Evolutionary conservation across 139 green algal species (phyloP).

Genomic region (Chlamydomonas sp.): DNA sequence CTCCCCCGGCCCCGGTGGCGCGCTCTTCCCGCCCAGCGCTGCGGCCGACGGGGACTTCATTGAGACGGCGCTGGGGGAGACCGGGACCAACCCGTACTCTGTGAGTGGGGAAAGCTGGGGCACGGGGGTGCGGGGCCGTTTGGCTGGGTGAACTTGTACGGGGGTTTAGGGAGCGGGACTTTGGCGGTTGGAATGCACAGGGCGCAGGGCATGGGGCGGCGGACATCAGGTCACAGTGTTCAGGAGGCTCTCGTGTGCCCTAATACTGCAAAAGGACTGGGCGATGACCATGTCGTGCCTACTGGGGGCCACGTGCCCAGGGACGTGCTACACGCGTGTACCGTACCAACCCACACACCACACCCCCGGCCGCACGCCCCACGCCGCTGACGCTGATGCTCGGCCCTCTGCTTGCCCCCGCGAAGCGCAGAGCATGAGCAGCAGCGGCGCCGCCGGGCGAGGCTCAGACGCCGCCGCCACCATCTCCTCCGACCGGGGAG

Average conservation of each 20-base stretch:
- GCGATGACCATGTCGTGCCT: too few species aligned
- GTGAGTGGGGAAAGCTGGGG: not conserved
- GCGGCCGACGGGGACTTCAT: slow-evolving; percentile 5
- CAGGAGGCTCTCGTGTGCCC: too few species aligned
- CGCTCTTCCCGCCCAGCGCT: not conserved
- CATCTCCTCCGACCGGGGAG: too few species aligned
- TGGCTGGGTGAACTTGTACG: too few species aligned
- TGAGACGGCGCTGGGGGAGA: slow-evolving; percentile 5
- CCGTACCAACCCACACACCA: not conserved
- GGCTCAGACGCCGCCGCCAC: too few species aligned
- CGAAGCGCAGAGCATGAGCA: slow-evolving; percentile 37
- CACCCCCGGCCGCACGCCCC: not conserved
- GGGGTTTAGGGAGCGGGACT: not conserved
- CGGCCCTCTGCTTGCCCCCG: slow-evolving; percentile 9
- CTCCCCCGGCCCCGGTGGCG: not conserved
- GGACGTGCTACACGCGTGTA: too few species aligned
- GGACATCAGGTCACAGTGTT: too few species aligned
- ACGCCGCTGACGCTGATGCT: too few species aligned
- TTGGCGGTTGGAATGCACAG: not conserved
- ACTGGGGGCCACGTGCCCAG: too few species aligned
- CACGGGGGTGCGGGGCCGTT: not conserved
- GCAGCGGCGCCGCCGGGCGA: too few species aligned
- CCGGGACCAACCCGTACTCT: slow-evolving; percentile 31
- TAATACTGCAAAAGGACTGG: too few species aligned
- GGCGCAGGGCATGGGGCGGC: too few species aligned